Percentiles rank a stretch among this genome's conserved stretches.
Evolutionary conservation across 106 monocot genomes (phyloP).

Genomic region (Dendrobium chrysotoxum): DNA sequence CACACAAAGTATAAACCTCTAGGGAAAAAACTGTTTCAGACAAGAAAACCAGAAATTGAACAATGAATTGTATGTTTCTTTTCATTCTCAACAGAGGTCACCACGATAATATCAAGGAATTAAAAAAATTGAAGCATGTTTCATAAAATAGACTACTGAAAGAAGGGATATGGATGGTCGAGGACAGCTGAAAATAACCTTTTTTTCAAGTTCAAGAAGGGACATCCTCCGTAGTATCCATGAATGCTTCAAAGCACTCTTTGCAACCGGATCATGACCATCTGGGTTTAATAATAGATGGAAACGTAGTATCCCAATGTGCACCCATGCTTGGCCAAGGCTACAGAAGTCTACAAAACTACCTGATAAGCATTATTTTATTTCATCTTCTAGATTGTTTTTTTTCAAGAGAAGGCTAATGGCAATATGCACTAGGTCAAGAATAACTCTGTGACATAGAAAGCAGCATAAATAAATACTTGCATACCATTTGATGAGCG

Average conservation of each 20-base stretch:
- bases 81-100: not conserved
- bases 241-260: constrained; percentile 59
- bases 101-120: not conserved
- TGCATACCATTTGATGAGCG: constrained; percentile 28
- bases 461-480: not conserved
- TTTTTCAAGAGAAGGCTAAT: not conserved
- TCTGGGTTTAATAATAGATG: constrained; percentile 39
- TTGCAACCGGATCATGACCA: constrained; percentile 58
- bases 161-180: not conserved
- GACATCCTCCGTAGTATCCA: constrained; percentile 54
- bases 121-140: not conserved
- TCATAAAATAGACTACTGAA: not conserved
- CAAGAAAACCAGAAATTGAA: not conserved
- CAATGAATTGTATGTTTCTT: not conserved
- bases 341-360: constrained; percentile 35
- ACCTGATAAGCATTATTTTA: not conserved
- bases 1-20: not conserved
- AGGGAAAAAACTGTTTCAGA: not conserved
- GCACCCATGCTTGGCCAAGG: constrained; percentile 72
- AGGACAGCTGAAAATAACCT: constrained; percentile 32
- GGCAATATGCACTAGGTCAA: not conserved
- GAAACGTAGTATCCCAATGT: constrained; percentile 72
- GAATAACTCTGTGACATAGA: not conserved
- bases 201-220: constrained; percentile 60
- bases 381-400: not conserved